A percentile compares a stretch with the other conserved stretches of the same genome.
phyloP scores from a whole-genome alignment of 768 basidiomycete genomes.

The Nidularia pulvinata region DNA sequence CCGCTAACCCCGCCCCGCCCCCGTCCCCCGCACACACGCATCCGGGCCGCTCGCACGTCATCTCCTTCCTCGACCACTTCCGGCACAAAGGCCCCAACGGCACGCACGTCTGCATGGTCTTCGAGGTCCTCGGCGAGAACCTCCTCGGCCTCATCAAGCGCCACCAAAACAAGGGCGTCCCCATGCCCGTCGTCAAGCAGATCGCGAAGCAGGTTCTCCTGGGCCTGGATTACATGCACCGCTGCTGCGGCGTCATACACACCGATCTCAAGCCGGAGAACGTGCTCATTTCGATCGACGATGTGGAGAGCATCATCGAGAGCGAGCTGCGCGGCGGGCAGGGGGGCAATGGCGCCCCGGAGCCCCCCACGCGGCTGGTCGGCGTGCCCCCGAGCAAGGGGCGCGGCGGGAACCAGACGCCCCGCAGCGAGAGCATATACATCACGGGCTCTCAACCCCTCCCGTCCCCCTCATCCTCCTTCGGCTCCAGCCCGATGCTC shows the following conservation, averaged over 20 bases:
- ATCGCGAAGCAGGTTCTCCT: slow-evolving; percentile 96
- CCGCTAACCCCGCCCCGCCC: slow-evolving; percentile 47
- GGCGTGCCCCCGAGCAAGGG: slow-evolving; percentile 95
- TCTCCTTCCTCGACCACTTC: slow-evolving; percentile 98
- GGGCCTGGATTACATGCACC: slow-evolving; percentile 97
- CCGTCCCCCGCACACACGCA: slow-evolving; percentile 69
- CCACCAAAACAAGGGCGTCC: slow-evolving; percentile 98
- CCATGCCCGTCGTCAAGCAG: slow-evolving; percentile 90
- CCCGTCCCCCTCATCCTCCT: slow-evolving; percentile 81
- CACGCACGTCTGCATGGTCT: slow-evolving; percentile 98
- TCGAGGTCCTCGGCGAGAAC: slow-evolving; percentile 98
- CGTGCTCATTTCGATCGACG: slow-evolving; percentile 95
- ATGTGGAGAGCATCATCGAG: slow-evolving; percentile 92
- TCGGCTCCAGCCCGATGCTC: slow-evolving; percentile 63
- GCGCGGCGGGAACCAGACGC: slow-evolving; percentile 95
- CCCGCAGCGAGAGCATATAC: slow-evolving; percentile 71
- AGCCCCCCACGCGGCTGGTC: slow-evolving; percentile 68
- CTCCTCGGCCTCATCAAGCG: slow-evolving; percentile 95
- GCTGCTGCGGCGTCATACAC: slow-evolving; percentile 96
- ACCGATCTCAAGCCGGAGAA: slow-evolving; percentile 99
- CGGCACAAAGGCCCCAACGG: slow-evolving; percentile 97
- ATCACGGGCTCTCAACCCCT: slow-evolving; percentile 95
- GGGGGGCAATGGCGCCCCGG: slow-evolving; percentile 29
- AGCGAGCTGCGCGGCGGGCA: slow-evolving; percentile 63
- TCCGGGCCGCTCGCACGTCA: slow-evolving; percentile 91